A percentile compares a stretch with the other conserved stretches of the same genome.
These are phyloP conservation scores for Draba incana DNA, from an alignment of 345 rosid genomes.

Conservation along the genomic window DNA sequence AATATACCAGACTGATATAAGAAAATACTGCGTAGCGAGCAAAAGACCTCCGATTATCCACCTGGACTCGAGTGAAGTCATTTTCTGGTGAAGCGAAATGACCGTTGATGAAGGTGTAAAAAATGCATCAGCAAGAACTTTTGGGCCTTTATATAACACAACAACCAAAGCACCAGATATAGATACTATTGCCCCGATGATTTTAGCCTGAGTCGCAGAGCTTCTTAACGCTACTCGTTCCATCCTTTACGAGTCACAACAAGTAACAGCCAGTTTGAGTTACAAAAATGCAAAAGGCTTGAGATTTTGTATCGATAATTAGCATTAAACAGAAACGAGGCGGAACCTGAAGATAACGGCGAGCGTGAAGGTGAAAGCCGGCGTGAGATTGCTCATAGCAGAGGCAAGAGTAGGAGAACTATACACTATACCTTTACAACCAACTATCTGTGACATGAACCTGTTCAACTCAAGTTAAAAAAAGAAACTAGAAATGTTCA, in stretches of 20 bases:
- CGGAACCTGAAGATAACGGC: constrained; percentile 32
- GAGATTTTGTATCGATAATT: background rate
- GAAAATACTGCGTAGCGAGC: constrained; percentile 17
- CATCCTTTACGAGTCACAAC: constrained; percentile 2
- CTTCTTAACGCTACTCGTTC: constrained; percentile 22
- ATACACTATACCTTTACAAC: constrained; percentile 21
- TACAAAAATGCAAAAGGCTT: background rate
- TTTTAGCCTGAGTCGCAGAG: constrained; percentile 25
- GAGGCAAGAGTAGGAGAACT: constrained; percentile 33
- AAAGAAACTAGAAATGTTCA: background rate
- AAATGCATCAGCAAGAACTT: constrained; percentile 2
- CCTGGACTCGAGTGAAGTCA: constrained; percentile 7
- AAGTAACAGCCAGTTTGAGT: too few relatives aligned
- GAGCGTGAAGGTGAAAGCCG: constrained; percentile 37
- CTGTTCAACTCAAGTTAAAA: background rate
- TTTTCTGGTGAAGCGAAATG: background rate
- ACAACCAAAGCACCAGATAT: constrained; percentile 33
- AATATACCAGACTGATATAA: constrained; percentile 25
- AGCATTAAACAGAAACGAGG: background rate
- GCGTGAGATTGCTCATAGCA: constrained; percentile 32
- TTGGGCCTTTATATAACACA: constrained; percentile 33
- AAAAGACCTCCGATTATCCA: constrained; percentile 31
- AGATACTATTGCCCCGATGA: constrained; percentile 21
- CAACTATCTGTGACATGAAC: constrained; percentile 9
- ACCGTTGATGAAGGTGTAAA: background rate